phyloP scores from a whole-genome alignment of 306 rosid species.

The Vigna reflexopilosa region DNA sequence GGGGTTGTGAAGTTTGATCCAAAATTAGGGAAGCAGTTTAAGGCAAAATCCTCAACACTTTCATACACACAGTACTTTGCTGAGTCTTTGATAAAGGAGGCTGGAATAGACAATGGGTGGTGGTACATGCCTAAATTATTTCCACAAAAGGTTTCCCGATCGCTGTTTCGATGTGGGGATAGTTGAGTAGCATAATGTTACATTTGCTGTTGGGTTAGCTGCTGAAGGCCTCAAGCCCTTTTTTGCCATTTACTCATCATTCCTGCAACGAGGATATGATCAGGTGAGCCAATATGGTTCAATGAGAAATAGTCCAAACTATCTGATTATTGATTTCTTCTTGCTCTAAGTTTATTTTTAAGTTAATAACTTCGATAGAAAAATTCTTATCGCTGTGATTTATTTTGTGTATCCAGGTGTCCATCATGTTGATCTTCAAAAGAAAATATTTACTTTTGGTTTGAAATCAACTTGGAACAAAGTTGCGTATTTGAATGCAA shows the following conservation, averaged over 20 bases:
- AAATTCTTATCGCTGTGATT: constrained; percentile 23
- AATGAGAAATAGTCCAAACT: neutral
- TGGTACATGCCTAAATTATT: constrained; percentile 89
- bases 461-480: too few relatives aligned
- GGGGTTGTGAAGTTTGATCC: constrained; percentile 93
- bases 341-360: neutral
- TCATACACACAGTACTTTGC: constrained; percentile 85
- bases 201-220: constrained; percentile 97
- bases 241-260: constrained; percentile 86
- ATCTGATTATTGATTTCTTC: neutral
- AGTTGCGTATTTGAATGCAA: too few relatives aligned
- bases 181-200: constrained; percentile 84
- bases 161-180: constrained; percentile 57
- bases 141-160: constrained; percentile 82
- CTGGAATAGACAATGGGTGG: constrained; percentile 92
- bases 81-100: constrained; percentile 88
- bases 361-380: neutral
- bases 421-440: constrained; percentile 94
- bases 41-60: constrained; percentile 69
- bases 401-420: constrained; percentile 58
- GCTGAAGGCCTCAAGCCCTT: constrained; percentile 96
- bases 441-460: neutral
- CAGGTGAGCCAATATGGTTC: constrained; percentile 56
- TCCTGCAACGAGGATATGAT: constrained; percentile 94
- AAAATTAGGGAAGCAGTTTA: constrained; percentile 77